These are phyloP conservation scores for Ramaria rubella DNA, from an alignment of 768 basidiomycete genomes.

Conservation along the genomic window DNA sequence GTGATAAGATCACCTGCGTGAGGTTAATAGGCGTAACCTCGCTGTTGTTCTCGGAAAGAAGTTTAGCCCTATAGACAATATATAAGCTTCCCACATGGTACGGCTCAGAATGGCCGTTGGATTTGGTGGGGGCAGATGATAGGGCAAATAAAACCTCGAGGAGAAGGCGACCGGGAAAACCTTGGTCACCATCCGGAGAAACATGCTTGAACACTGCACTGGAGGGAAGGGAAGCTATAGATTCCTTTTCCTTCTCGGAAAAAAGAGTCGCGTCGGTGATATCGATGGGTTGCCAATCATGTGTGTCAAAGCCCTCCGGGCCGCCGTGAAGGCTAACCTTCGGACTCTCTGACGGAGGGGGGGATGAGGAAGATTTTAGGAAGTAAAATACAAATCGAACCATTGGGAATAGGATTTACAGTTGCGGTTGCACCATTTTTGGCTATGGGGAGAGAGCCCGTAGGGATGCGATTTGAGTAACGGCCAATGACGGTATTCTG, in stretches of 20 bases:
- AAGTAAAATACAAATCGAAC: constrained; percentile 16
- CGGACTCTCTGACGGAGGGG: constrained; percentile 13
- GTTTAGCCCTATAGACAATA: constrained; percentile 62
- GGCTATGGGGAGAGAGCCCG: constrained; percentile 45
- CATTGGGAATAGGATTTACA: constrained; percentile 38
- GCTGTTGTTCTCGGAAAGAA: constrained; percentile 35
- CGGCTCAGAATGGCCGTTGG: constrained; percentile 21
- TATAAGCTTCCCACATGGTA: constrained; percentile 58
- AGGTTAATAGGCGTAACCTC: constrained; percentile 68
- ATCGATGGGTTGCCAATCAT: constrained; percentile 41
- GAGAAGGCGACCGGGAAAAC: constrained; percentile 55
- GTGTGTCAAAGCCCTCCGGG: constrained; percentile 54
- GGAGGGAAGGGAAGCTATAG: constrained; percentile 30
- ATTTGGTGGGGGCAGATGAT: constrained; percentile 24
- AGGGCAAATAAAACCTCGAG: constrained; percentile 53
- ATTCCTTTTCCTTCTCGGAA: constrained; percentile 43
- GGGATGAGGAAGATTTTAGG: neutral
- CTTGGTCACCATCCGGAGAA: constrained; percentile 63
- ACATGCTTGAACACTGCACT: constrained; percentile 51
- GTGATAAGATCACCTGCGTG: constrained; percentile 47
- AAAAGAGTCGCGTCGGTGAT: constrained; percentile 42
- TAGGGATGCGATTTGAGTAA: constrained; percentile 67
- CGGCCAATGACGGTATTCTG: constrained; percentile 68
- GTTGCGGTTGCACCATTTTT: constrained; percentile 45
- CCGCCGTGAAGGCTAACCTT: constrained; percentile 70